A percentile compares a stretch with the other conserved stretches of the same genome.
These are phyloP conservation scores for Irpex rosettiformis DNA, from an alignment of 1,284 basidiomycete genomes.

Conservation along the genomic window DNA sequence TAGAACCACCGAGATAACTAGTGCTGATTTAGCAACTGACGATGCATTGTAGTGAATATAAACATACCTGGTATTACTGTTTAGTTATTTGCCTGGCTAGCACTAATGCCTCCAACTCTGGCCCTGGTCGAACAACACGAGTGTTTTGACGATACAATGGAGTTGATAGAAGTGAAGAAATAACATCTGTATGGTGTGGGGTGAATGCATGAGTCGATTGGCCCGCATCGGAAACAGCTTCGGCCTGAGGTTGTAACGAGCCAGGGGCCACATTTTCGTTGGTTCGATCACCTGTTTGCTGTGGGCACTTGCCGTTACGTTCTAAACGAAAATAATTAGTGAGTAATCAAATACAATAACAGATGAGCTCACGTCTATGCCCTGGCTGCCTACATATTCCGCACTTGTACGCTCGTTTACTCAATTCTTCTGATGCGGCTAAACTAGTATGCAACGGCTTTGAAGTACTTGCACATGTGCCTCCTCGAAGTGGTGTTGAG, in stretches of 20 bases:
- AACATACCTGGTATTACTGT: background rate
- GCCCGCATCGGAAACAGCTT: too few relatives aligned
- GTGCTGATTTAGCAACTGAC: background rate
- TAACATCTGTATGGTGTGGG: too few relatives aligned
- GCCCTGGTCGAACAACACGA: too few relatives aligned
- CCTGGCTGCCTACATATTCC: background rate
- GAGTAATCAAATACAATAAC: background rate
- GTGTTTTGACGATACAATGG: too few relatives aligned
- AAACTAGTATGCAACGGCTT: too few relatives aligned
- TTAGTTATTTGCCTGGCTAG: background rate
- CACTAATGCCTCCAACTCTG: too few relatives aligned
- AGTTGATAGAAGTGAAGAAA: too few relatives aligned
- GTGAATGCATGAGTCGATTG: too few relatives aligned
- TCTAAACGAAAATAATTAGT: background rate
- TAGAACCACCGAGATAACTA: background rate
- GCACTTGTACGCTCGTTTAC: background rate
- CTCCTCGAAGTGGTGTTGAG: background rate
- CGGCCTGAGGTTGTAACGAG: background rate
- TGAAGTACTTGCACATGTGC: background rate
- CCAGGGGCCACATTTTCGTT: background rate
- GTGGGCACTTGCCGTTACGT: background rate
- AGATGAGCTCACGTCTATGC: background rate
- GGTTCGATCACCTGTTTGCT: background rate
- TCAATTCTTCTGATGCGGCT: too few relatives aligned
- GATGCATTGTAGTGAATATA: background rate